Evolutionary conservation across 495 filamentous ascomycete genomes (phyloP), one percentile per base, ranked within the genome.

Genomic region (Sphaerosporella brunnea): DNA sequence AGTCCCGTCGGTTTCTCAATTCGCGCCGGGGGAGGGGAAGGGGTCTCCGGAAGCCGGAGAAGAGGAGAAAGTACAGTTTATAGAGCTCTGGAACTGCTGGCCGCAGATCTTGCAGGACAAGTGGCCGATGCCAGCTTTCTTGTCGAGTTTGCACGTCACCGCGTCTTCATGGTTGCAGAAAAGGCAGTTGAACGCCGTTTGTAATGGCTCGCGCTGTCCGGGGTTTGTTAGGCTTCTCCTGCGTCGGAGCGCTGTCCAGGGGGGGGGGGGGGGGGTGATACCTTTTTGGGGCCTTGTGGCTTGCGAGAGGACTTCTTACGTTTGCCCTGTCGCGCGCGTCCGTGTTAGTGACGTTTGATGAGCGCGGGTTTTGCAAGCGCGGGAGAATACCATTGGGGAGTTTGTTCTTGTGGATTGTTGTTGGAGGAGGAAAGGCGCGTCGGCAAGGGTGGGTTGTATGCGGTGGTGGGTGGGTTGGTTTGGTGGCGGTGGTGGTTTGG

Each of bases 151-250:
- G 54, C 93, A 81, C 1, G 76, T 69, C 26, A 97, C 82, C 0
- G 86, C 80, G 37, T 82, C 84, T 59, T 96, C 92, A 65, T 96
- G 85, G 63, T 94, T 96, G 69, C 90, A 97, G 65, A 97, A 97
- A 24, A 95, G 75, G 60, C 90, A 97, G n/a, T 84, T 77, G 63
- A 97, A 97, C 18, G 75, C 70, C 2, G 80, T 87, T 13, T 84
- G 68, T n/a, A 97, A 73, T 11, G 84, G 81, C 56, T 93, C 88
- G 60, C 73, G 75, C 88, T 94, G 56, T 47, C 37, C 36, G 45
- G 35, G 19, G 19, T n/a, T 18, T 45, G 24, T 39, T 46, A 45
- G 41, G 21, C 21, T 36, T 40, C 23, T 18, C 26, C 11, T 45
- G 34, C 30, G 35, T 28, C 34, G 23, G 32, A 47, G 32, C 45